Evolutionary conservation across 75 land plant species (phyloP), one percentile per base, ranked within the genome.

Genomic region (Gnetum montanum): DNA sequence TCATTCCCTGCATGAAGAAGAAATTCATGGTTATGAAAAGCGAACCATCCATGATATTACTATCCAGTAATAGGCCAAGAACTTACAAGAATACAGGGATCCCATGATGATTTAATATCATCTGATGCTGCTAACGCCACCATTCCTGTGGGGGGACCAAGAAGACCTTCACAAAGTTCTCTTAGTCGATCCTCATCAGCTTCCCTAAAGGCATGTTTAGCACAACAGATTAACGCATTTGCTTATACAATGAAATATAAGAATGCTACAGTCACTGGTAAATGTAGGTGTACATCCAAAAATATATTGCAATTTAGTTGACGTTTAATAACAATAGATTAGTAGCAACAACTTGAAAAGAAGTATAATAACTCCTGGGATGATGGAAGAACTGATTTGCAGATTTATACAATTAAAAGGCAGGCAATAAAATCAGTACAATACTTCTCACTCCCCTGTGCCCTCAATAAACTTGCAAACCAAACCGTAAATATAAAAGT

Each of bases 131-230:
- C 22, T 23, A 66, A 34, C 25, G 60, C 66, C 22, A 46, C 62
- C 77, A 84, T 84, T n/a, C 88, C 84, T 16, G 64, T 64, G 3
- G 90, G 90, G 35, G 98, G 98, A 10, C 98, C 98, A 60, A 89
- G 61, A 47, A 94, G 73, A 45, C 78, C 73, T 67, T 89, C 94
- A 83, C 98, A 94, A 8, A 94, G 82, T 66, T 94, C 98, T 63
- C 96, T 64, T 49, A 94, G 59, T 1, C 98, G 78, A n/a, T 70
- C 69, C 62, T 94, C 96, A 65, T 94, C 98, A 23, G 82, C 87
- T 59, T 89, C 98, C 68, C 96, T 87, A 78, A 34, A 44, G 59
- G 29, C 23, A 34, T n/a, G n/a, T 31, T 59, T 31, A 51, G 52
- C 22, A 31, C 5, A 30, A 28, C 20, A 56, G 43, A 47, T 36